phyloP scores from a whole-genome alignment of 768 basidiomycete species.

The Naganishia randhawae region DNA sequence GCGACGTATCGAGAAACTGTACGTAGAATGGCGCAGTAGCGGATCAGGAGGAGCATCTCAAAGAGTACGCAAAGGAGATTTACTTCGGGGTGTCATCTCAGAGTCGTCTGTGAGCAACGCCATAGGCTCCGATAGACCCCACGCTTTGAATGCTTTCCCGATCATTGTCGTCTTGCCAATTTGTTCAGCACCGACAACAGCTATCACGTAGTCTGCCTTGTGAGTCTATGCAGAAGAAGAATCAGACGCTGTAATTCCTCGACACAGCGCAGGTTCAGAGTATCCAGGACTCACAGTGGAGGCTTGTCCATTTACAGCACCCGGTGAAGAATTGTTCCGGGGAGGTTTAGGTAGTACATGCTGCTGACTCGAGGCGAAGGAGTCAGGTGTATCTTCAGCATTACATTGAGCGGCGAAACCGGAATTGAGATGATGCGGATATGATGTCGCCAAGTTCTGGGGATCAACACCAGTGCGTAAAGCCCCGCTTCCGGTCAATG shows the following conservation, averaged over 20 bases:
- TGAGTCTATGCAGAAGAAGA: neutral
- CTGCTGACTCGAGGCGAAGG: neutral
- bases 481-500: neutral
- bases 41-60: neutral
- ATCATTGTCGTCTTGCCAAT: constrained; percentile 86
- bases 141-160: constrained; percentile 66
- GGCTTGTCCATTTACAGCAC: neutral
- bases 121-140: constrained; percentile 41
- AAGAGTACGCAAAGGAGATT: constrained; percentile 10
- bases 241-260: neutral
- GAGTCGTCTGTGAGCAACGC: neutral
- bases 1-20: constrained; percentile 35
- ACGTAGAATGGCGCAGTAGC: constrained; percentile 23
- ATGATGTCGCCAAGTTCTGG: neutral
- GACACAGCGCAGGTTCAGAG: neutral
- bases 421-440: neutral
- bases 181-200: constrained; percentile 70
- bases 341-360: neutral
- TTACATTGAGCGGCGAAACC: neutral
- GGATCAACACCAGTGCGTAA: neutral
- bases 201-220: constrained; percentile 53
- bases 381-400: neutral
- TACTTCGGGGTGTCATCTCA: neutral
- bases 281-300: too few species aligned
- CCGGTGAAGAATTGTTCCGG: neutral